phyloP scores from a whole-genome alignment of 2,329 filamentous ascomycete genomes.

The Penicillium griseofulvum region DNA sequence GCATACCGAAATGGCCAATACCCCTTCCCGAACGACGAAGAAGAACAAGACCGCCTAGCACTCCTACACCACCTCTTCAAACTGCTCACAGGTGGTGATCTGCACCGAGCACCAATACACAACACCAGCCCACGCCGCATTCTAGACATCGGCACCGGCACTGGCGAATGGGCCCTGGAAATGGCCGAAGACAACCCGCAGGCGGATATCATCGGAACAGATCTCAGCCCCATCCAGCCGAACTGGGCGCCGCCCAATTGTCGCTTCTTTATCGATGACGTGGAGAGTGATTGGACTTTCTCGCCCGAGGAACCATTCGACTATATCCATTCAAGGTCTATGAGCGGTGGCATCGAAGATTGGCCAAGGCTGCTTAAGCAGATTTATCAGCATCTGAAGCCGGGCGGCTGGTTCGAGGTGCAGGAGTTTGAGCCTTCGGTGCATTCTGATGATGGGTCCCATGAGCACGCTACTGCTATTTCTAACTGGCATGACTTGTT shows the following conservation, averaged over 20 bases:
- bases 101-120: slow-evolving; percentile 40
- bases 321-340: slow-evolving; percentile 39
- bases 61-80: slow-evolving; percentile 43
- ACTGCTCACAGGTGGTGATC: slow-evolving; percentile 35
- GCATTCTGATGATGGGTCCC: slow-evolving; percentile 34
- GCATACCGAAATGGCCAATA: slow-evolving; percentile 45
- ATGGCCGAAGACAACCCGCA: slow-evolving; percentile 42
- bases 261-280: slow-evolving; percentile 49
- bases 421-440: slow-evolving; percentile 34
- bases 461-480: slow-evolving; percentile 22
- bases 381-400: slow-evolving; percentile 32
- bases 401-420: slow-evolving; percentile 38
- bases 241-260: slow-evolving; percentile 50
- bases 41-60: slow-evolving; percentile 44
- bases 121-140: slow-evolving; percentile 20
- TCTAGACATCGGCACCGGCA: slow-evolving; percentile 36
- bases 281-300: slow-evolving; percentile 42
- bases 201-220: slow-evolving; percentile 37
- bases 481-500: slow-evolving; percentile 32
- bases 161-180: slow-evolving; percentile 42
- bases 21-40: slow-evolving; percentile 45
- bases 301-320: slow-evolving; percentile 39
- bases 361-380: slow-evolving; percentile 32
- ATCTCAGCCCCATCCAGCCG: slow-evolving; percentile 37
- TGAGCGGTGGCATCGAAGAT: slow-evolving; percentile 39